Conservation (phyloP, 805 yeast genomes). For the Lachancea fermentati region DNA sequence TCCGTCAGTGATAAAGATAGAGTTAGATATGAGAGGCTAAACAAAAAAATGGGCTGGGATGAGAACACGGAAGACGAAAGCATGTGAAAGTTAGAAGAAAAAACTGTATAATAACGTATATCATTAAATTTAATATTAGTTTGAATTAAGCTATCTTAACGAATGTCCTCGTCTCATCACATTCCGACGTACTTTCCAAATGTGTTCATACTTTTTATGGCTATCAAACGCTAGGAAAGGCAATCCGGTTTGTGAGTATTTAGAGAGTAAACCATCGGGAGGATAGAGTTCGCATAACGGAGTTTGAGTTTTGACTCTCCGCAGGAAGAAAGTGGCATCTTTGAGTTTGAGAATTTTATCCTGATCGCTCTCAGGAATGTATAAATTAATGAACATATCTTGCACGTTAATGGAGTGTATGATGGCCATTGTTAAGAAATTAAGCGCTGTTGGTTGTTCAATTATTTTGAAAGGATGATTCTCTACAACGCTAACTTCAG, state of each 20-base stretch:
- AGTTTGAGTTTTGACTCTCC: conserved; percentile 60
- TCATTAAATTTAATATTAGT: background rate
- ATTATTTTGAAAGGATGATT: conserved; percentile 23
- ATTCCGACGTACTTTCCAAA: conserved; percentile 54
- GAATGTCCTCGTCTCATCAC: conserved; percentile 43
- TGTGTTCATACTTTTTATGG: conserved; percentile 43
- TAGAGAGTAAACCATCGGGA: conserved; percentile 18
- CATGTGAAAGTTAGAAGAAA: background rate
- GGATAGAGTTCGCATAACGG: conserved; percentile 52
- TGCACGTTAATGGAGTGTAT: conserved; percentile 57
- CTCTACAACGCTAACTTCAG: conserved; percentile 15
- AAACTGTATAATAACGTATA: background rate
- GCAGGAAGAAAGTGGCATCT: conserved; percentile 36
- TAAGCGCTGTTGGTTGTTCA: conserved; percentile 4
- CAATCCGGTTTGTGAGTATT: conserved; percentile 18
- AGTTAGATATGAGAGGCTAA: conserved; percentile 64
- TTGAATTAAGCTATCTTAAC: conserved; percentile 12
- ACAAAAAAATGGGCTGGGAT: conserved; percentile 72
- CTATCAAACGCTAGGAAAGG: conserved; percentile 43
- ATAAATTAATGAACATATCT: conserved; percentile 43
- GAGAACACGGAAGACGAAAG: conserved; percentile 29
- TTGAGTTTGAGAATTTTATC: conserved; percentile 5
- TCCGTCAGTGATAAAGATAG: conserved; percentile 87
- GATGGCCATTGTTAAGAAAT: conserved; percentile 38
- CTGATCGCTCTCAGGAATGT: conserved; percentile 40